Evolutionary conservation across 805 yeast genomes (phyloP).

Genomic region (Yarrowia sp.): DNA sequence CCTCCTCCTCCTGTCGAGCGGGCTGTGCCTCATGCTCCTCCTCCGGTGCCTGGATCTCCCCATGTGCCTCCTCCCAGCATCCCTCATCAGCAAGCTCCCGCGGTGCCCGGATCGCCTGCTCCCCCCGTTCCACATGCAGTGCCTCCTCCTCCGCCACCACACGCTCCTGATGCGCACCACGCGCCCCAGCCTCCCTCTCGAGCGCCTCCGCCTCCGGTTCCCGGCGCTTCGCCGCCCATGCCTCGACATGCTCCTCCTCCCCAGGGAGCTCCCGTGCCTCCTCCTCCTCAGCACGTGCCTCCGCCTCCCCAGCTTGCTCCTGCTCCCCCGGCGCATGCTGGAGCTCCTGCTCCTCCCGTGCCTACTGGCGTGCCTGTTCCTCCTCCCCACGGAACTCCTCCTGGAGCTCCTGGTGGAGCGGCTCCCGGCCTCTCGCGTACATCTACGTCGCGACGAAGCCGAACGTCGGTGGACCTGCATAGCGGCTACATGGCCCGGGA

Average conservation of each 20-base stretch:
- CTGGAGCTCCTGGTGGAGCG: slow-evolving; percentile 31
- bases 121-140: slow-evolving; percentile 27
- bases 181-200: slow-evolving; percentile 26
- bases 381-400: slow-evolving; percentile 35
- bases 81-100: slow-evolving; percentile 30
- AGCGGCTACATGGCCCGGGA: slow-evolving; percentile 34
- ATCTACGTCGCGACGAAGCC: slow-evolving; percentile 1
- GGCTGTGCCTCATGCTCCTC: slow-evolving; percentile 28
- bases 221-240: not conserved
- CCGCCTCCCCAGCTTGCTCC: slow-evolving; percentile 33
- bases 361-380: slow-evolving; percentile 27
- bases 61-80: slow-evolving; percentile 30
- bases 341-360: slow-evolving; percentile 32
- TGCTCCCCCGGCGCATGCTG: slow-evolving; percentile 28
- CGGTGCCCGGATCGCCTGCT: slow-evolving; percentile 13
- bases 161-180: slow-evolving; percentile 31
- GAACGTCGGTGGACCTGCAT: slow-evolving; percentile 4
- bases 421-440: slow-evolving; percentile 21
- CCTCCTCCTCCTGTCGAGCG: slow-evolving; percentile 30
- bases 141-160: slow-evolving; percentile 32
- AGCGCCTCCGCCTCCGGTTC: slow-evolving; percentile 29
- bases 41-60: slow-evolving; percentile 32
- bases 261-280: slow-evolving; percentile 23
- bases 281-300: slow-evolving; percentile 32
- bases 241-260: slow-evolving; percentile 19